phyloP scores from a whole-genome alignment of 2,329 filamentous ascomycete genomes.

The Periconia digitata region DNA sequence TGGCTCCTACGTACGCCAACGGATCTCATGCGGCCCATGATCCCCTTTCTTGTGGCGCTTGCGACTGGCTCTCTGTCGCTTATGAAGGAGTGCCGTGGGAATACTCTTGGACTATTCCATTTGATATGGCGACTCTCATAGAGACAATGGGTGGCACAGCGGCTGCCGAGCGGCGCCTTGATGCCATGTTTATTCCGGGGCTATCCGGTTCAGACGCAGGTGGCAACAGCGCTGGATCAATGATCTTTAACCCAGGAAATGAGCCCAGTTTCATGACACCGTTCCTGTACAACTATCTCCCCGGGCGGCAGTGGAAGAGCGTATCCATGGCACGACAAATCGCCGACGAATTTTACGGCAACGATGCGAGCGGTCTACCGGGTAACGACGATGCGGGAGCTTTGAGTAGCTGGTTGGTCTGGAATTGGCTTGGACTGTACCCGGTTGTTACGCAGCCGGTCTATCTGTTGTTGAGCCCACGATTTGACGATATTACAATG shows the following conservation, averaged over 20 bases:
- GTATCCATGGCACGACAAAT: conserved; percentile 26
- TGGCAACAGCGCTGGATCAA: conserved; percentile 13
- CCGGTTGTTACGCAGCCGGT: conserved; percentile 45
- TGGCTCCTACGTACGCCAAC: conserved; percentile 67
- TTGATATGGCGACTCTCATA: conserved; percentile 43
- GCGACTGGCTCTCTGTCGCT: conserved; percentile 45
- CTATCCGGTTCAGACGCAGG: conserved; percentile 22
- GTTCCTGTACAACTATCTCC: conserved; percentile 20
- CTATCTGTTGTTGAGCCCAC: conserved; percentile 44
- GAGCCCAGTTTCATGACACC: conserved; percentile 31
- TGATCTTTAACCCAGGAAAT: conserved; percentile 52
- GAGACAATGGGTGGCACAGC: conserved; percentile 28
- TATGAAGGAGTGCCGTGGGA: conserved; percentile 72
- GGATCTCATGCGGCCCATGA: conserved; percentile 66
- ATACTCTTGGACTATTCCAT: conserved; percentile 61
- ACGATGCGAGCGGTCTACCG: conserved; percentile 35
- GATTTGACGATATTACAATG: conserved; percentile 31
- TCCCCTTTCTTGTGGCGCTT: conserved; percentile 43
- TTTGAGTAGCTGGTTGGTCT: conserved; percentile 49
- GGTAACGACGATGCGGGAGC: conserved; percentile 47
- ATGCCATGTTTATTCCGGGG: conserved; percentile 43
- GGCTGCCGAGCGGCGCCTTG: conserved; percentile 39
- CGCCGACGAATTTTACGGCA: conserved; percentile 36
- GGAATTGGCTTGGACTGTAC: conserved; percentile 48
- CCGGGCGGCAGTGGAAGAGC: conserved; percentile 11